Evolutionary conservation across 192 early-diverging fungal species (phyloP).

Genomic region (Chytriomyces sp.): DNA sequence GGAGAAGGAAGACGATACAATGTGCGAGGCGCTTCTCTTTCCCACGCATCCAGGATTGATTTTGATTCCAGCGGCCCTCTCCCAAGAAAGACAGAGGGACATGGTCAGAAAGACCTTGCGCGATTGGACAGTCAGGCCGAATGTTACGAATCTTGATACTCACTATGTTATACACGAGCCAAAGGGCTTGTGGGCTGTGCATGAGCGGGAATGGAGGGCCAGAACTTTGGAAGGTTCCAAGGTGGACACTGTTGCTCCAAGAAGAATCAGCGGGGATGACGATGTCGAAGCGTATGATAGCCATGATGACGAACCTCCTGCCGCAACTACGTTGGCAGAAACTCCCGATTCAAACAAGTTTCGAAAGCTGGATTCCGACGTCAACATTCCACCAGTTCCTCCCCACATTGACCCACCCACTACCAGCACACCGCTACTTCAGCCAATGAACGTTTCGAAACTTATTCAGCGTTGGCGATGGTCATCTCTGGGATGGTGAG

Average conservation of each 20-base stretch:
- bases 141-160: conserved; percentile 87
- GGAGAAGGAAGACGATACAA: not conserved
- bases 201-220: conserved; percentile 40
- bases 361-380: not conserved
- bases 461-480: conserved; percentile 49
- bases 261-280: not conserved
- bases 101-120: conserved; percentile 75
- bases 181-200: conserved; percentile 65
- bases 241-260: conserved; percentile 12
- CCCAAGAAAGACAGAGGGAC: conserved; percentile 66
- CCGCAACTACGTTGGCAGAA: not conserved
- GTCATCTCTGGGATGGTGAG: conserved; percentile 54
- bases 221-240: not conserved
- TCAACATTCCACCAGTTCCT: not conserved
- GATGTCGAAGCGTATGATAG: conserved; percentile 19
- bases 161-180: conserved; percentile 72
- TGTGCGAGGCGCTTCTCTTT: conserved; percentile 40
- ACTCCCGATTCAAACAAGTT: not conserved
- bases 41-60: conserved; percentile 68
- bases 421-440: conserved; percentile 33
- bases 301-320: not conserved
- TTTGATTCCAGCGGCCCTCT: conserved; percentile 77
- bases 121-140: conserved; percentile 79
- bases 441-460: conserved; percentile 30
- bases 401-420: conserved; percentile 52